Evolutionary conservation across 2,329 filamentous ascomycete genomes (phyloP), one percentile per base, ranked within the genome.

Genomic region (Colletotrichum scovillei): DNA sequence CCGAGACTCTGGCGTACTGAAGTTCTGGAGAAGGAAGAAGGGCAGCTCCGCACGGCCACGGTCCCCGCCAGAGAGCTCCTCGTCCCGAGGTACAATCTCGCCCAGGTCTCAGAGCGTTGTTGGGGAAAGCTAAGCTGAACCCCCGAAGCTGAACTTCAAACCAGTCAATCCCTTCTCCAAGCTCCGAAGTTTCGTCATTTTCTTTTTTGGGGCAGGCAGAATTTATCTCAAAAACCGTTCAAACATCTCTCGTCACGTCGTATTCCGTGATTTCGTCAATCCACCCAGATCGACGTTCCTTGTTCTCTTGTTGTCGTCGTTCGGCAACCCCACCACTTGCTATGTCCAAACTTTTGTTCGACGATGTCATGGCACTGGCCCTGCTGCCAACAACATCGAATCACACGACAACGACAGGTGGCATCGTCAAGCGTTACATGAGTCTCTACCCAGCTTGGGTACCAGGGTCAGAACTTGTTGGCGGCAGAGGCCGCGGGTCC

Each of bases 391-490:
- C 35, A 12, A 12, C 28, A 5, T n/a, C 69, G 11, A 62, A 42
- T 35, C 26, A 58, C 16, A 60, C 53, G 19, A 12, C 42, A 11
- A 14, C 59, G 28, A 55, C 42, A 16, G 32, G 62, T 11, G 16
- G 53, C 16, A 49, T 49, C 32, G 67, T 66, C 49, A 73, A 62
- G 19, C 59, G 69, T 24, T 74, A 74, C 12, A 69, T 73, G 63
- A 73, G 73, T 53, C 69, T 74, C 9, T 69, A 63, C 38, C 73
- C 73, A 30, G 73, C 73, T 28, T 74, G 73, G 73, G 62, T 74
- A 2, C 73, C 69, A 16, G 73, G 73, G 4, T 73, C 65, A 5
- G 69, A 74, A 30, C 65, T 74, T 11, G 60, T 73, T 2, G 73
- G 73, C 16, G 70, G 70, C 24, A 55, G 57, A 26, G 24, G 67